Percentiles rank a stretch among this genome's conserved stretches.
Evolutionary conservation across 2,329 filamentous ascomycete species (phyloP).

Genomic region (Fusarium chuoi): DNA sequence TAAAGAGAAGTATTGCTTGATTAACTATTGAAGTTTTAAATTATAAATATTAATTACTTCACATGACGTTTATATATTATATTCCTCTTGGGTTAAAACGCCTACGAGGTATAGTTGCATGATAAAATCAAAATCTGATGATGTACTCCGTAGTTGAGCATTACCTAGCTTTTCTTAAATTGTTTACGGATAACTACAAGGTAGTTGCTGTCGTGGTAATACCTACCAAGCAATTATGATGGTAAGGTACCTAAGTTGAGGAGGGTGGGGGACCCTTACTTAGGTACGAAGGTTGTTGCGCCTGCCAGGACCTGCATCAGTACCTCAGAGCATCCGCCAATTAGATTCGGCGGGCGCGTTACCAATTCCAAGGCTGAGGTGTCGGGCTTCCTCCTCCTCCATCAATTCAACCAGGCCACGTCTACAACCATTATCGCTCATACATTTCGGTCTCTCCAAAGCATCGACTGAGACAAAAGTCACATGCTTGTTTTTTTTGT

Average conservation of each 20-base stretch:
- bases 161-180: background rate
- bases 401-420: constrained; percentile 17
- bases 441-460: constrained; percentile 8
- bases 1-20: background rate
- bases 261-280: constrained; percentile 2
- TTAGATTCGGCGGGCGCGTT: constrained; percentile 29
- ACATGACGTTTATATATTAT: background rate
- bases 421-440: constrained; percentile 20
- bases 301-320: background rate
- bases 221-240: constrained; percentile 12
- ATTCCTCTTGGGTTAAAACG: too few species aligned
- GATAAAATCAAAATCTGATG: background rate
- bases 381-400: background rate
- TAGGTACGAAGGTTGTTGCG: background rate
- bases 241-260: background rate
- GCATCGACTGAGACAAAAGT: background rate
- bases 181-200: too few species aligned
- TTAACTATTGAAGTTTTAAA: background rate
- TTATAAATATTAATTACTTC: background rate
- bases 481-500: background rate
- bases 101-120: background rate
- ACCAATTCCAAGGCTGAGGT: constrained; percentile 29
- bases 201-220: background rate
- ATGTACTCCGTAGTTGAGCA: too few species aligned
- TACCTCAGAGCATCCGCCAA: constrained; percentile 29